Evolutionary conservation across 2,329 filamentous ascomycete species (phyloP), one percentile per base, ranked within the genome.

Genomic region (Xylogone sp.): DNA sequence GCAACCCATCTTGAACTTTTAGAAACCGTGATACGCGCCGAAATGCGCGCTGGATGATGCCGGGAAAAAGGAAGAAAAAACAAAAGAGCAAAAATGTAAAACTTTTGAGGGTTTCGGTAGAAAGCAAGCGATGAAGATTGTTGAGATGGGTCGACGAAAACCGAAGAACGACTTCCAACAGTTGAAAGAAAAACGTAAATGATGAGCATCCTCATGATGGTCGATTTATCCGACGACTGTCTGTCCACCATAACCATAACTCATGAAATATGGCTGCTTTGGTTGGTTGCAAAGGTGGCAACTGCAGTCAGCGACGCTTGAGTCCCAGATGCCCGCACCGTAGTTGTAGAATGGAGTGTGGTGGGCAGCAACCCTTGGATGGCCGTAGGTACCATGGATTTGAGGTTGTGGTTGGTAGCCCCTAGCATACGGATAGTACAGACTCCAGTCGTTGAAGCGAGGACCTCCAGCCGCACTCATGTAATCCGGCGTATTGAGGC

Each of bases 401-500:
- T 49, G 39, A 42, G 53, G 18, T 61, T 58, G 45, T 61, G 61
- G 50, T 61, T 66, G 56, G 48, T 59, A 60, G 52, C 53, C 53
- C 59, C 73, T 69, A 55, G 70, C 74, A 62, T 76, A 73, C 50
- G 73, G 71, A 50, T 75, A 75, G 46, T 75, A 73, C n/a, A 74
- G 67, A 45, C 74, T 74, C 64, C 78, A 77, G 61, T 79, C 75
- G 44, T 71, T 75, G 45, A 77, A 71, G 72, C 74, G 75, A 58
- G 78, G 73, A 68, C 68, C 65, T 53, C 70, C 70, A 48, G 70
- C 67, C 42, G 69, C 64, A 52, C 72, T 74, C 63, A 75, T 71
- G 58, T 77, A 78, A 54, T 80, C 77, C 18, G 78, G 78, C 42
- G 77, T 80, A 46, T 74, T 74, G 20, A 77, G 73, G 42, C 75